Evolutionary conservation across 78 protist species (phyloP).

Genomic region (Protostelium mycophagum): DNA sequence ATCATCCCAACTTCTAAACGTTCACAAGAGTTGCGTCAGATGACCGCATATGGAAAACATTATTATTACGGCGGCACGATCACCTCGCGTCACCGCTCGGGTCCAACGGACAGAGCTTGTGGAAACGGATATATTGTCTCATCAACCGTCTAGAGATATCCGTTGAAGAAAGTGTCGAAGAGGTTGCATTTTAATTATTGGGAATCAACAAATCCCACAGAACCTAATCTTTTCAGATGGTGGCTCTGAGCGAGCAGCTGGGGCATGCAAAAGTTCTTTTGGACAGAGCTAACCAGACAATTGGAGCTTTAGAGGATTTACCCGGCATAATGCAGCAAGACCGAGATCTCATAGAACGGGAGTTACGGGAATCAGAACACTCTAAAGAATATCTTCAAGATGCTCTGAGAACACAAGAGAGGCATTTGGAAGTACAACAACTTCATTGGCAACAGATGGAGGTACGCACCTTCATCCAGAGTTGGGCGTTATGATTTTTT

Average conservation of each 20-base stretch:
- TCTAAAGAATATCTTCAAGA: not conserved
- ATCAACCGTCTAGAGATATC: not conserved
- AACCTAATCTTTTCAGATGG: too few species aligned
- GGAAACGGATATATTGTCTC: not conserved
- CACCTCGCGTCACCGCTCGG: not conserved
- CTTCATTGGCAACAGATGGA: not conserved
- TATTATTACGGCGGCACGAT: not conserved
- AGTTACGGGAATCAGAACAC: not conserved
- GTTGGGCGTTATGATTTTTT: too few species aligned
- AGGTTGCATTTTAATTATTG: not conserved
- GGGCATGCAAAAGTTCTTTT: not conserved
- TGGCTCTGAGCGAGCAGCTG: not conserved
- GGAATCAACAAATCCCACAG: too few species aligned
- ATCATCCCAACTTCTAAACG: not conserved
- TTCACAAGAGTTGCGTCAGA: not conserved
- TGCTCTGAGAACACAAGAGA: not conserved
- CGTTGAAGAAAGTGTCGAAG: not conserved
- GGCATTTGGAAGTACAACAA: not conserved
- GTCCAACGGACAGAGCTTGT: not conserved
- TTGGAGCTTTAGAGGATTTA: not conserved
- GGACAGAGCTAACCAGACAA: not conserved
- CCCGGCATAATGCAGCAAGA: not conserved
- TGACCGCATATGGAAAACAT: not conserved
- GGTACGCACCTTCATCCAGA: too few species aligned
- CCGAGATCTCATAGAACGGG: not conserved